Percentiles rank a stretch among this genome's conserved stretches.
These are phyloP conservation scores for Senna siamea DNA, from an alignment of 306 rosid genomes.

Conservation along the genomic window DNA sequence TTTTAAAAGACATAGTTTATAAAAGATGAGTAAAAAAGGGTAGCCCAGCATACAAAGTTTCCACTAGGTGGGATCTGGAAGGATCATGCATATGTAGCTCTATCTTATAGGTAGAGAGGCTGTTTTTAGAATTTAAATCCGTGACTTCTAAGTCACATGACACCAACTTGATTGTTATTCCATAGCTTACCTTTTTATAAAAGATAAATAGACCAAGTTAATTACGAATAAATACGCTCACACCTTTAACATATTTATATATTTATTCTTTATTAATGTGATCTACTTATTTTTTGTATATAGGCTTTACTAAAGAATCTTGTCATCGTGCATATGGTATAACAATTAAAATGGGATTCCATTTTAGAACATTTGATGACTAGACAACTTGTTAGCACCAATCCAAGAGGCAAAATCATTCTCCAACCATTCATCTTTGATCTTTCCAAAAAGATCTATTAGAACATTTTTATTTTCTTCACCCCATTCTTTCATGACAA, in stretches of 20 bases:
- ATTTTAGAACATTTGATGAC: slow-evolving; percentile 27
- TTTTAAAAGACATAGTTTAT: too few relatives aligned
- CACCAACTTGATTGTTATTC: too few relatives aligned
- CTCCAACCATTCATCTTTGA: slow-evolving; percentile 89
- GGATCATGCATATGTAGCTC: too few relatives aligned
- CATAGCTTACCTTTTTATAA: background rate
- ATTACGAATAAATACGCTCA: background rate
- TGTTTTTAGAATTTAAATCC: too few relatives aligned
- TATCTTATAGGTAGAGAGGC: too few relatives aligned
- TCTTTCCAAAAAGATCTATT: slow-evolving; percentile 69
- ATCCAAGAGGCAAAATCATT: slow-evolving; percentile 76
- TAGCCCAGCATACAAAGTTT: too few relatives aligned
- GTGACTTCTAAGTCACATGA: too few relatives aligned
- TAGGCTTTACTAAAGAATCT: background rate
- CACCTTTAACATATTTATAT: background rate
- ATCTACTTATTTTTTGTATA: background rate
- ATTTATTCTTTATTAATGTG: background rate
- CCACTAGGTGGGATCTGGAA: too few relatives aligned
- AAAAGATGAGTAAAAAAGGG: too few relatives aligned
- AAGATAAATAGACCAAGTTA: background rate
- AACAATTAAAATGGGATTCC: background rate
- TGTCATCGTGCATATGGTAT: slow-evolving; percentile 5
- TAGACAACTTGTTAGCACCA: slow-evolving; percentile 86
- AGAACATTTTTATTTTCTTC: slow-evolving; percentile 72
- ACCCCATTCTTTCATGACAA: slow-evolving; percentile 76